Evolutionary conservation across 73 alveolate genomes (phyloP).

Genomic region (Tetrahymena borealis): DNA sequence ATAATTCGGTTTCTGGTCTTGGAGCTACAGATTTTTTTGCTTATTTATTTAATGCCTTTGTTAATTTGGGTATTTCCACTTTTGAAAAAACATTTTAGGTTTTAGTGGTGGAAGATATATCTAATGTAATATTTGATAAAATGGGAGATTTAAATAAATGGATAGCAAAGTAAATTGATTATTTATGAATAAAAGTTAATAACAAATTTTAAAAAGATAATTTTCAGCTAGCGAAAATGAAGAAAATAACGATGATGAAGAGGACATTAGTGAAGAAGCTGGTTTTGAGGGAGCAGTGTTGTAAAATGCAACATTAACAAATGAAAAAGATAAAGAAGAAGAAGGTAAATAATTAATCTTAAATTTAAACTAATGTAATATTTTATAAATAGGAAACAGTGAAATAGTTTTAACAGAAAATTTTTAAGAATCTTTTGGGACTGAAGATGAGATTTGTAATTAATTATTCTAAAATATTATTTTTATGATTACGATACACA

Average conservation of each 20-base stretch:
- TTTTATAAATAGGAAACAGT: neutral
- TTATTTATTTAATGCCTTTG: neutral
- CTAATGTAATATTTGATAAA: neutral
- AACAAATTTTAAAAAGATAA: neutral
- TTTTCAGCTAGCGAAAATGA: neutral
- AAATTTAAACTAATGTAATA: neutral
- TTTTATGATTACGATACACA: too few relatives aligned
- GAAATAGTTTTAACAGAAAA: neutral
- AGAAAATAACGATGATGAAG: neutral
- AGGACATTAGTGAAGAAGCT: neutral
- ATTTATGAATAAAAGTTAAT: neutral
- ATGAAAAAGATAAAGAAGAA: neutral
- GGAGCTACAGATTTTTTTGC: neutral
- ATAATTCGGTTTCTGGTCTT: neutral
- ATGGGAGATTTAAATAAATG: neutral
- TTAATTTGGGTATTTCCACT: neutral
- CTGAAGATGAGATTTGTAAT: neutral
- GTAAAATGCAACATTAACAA: neutral
- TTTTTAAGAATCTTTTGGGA: neutral
- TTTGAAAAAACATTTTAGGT: neutral
- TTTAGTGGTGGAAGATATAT: neutral
- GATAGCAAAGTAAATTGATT: neutral
- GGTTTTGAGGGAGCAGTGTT: neutral
- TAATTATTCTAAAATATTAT: neutral
- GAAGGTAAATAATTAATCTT: neutral